Conservation (phyloP, 257 asterid species). For the Salvia rosmarinus region DNA sequence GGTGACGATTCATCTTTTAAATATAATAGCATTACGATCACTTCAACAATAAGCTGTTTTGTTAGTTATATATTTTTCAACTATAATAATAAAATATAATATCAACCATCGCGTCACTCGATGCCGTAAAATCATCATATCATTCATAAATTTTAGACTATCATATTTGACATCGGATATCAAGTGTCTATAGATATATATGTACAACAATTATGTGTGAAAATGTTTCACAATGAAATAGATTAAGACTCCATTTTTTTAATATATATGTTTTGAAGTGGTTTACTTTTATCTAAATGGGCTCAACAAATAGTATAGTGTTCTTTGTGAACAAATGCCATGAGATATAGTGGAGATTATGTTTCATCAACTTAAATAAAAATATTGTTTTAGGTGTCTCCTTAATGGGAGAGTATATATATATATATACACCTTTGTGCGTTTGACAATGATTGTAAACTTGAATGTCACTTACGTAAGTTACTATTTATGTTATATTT, state of each 20-base stretch:
- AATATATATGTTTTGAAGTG: too few relatives aligned
- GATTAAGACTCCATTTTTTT: too few relatives aligned
- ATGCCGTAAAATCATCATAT: not conserved
- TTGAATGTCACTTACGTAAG: not conserved
- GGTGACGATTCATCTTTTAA: not conserved
- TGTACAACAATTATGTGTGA: too few relatives aligned
- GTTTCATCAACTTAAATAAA: slow-evolving; percentile 11
- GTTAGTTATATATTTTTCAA: not conserved
- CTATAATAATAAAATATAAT: not conserved
- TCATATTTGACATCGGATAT: not conserved
- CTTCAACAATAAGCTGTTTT: slow-evolving; percentile 11
- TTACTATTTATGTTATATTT: not conserved
- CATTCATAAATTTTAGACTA: not conserved
- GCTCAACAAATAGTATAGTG: slow-evolving; percentile 13
- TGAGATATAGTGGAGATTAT: slow-evolving; percentile 28
- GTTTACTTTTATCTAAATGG: not conserved
- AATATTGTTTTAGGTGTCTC: slow-evolving; percentile 29
- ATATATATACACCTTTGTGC: not conserved
- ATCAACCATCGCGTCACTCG: not conserved
- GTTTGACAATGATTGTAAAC: slow-evolving; percentile 3
- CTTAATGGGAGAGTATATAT: slow-evolving; percentile 24
- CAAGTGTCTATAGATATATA: not conserved
- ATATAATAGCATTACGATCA: not conserved
- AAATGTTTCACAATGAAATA: too few relatives aligned
- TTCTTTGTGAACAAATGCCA: not conserved